Conservation (phyloP, 164 flowering plant species). For the Chimonanthus salicifolius region DNA sequence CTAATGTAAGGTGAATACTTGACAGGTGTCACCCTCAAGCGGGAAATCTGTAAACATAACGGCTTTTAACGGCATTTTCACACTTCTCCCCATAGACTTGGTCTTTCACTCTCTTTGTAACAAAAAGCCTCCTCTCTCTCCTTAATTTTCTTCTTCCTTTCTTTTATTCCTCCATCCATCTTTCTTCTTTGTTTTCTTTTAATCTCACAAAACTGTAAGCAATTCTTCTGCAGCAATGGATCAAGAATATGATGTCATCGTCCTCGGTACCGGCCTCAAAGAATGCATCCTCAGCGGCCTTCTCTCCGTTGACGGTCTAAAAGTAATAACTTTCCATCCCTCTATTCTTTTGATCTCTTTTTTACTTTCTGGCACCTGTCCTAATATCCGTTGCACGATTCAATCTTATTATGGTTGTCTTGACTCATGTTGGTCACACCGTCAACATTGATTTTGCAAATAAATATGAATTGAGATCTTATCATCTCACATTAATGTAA, state of each 20-base stretch:
- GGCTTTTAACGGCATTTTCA: slow-evolving; percentile 13
- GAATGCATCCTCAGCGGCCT: slow-evolving; percentile 33
- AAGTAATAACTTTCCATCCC: slow-evolving; percentile 6
- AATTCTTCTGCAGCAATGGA: slow-evolving; percentile 18
- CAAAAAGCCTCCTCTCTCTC: not conserved
- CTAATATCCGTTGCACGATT: no score
- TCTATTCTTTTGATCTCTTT: no score
- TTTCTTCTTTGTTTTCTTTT: not conserved
- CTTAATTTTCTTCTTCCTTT: not conserved
- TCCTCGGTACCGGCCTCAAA: slow-evolving; percentile 24
- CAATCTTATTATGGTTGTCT: not conserved
- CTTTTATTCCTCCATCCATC: not conserved
- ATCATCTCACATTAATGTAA: not conserved
- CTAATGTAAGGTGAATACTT: not conserved
- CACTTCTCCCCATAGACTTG: slow-evolving; percentile 14
- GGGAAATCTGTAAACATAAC: not conserved
- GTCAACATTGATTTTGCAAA: not conserved
- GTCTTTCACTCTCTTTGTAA: not conserved
- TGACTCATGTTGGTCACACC: not conserved
- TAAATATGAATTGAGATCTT: not conserved
- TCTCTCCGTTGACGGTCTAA: slow-evolving; percentile 23
- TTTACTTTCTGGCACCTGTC: not conserved
- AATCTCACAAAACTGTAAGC: not conserved
- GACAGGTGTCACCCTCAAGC: not conserved
- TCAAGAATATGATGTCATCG: slow-evolving; percentile 29